Base-by-base conservation (phyloP, 1,284 basidiomycete species). In the Cutaneotrichosporon sp. region DNA sequence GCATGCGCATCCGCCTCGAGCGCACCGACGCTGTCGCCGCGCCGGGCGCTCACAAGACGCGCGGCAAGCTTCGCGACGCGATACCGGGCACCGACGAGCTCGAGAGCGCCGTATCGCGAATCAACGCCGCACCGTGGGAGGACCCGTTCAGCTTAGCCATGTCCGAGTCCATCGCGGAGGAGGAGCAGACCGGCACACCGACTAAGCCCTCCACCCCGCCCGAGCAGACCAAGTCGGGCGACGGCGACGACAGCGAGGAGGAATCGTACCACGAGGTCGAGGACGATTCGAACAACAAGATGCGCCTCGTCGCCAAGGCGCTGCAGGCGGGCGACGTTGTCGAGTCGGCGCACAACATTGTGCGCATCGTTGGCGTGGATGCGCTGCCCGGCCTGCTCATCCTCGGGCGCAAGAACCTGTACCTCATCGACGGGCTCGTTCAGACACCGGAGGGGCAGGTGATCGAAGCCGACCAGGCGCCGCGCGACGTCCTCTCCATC, bases 391-490 rank as follows among this genome's bases (percentile, higher is more conserved):
- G 93, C 2, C 82, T 97, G 9, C 82, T 97, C 25, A 94, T 97
- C 54, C 84, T 94, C 27, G 94, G 93, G 18, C 84, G 84, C 56
- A 88, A 86, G 4, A 90, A 94, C 71, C 79, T 97, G 8, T 97
- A 97, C 71, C 89, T 97, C 81, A 82, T 97, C 16, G 93, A 97
- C 71, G 93, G 94, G 7, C 82, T 97, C n/a, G 89, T 95, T 16
- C 90, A 95, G 75, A 89, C 87, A 56, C 86, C 89, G 10, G 86
- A 88, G 49, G 93, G 92, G 0, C 93, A 95, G 75, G 87, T 97
- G 38, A 88, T 97, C 54, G 91, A 94, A 69, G 91, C 90, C 1
- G 86, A 86, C 67, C 91, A 95, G 69, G 92, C 92, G 3, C 91
- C 92, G 0, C 86, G 86, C 66, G 86, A 88, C 54, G 82, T 95